Evolutionary conservation across 2,329 filamentous ascomycete genomes (phyloP), one percentile per base, ranked within the genome.

Genomic region (Huntiella decipiens): DNA sequence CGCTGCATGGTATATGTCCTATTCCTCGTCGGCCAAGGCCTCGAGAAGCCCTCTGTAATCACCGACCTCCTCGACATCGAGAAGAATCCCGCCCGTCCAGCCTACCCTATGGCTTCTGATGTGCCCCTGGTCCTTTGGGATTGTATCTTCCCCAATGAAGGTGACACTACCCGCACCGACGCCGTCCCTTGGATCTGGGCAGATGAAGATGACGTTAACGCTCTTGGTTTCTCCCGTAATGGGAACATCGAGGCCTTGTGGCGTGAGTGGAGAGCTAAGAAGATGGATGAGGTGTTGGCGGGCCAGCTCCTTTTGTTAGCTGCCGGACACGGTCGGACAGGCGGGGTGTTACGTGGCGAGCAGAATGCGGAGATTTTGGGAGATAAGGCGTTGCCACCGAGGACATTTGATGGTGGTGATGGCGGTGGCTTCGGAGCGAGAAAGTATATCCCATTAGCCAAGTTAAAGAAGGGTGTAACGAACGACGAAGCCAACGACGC

Each of bases 91-190:
- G 65, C 75, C n/a, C 78, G 80, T 52, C 91, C 91, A 1, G 74
- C 73, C 51, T 98, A 96, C 63, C 75, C 82, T 56, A 92, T 98
- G 77, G 91, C 91, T 1, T 78, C 79, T 43, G 88, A 96, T 58
- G 74, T 78, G 19, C 88, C 91, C 2, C 71, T 98, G 6, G 91
- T 96, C 12, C 73, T 98, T 4, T 96, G 88, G 88, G 85, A 96
- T 62, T 96, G 88, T 61, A 70, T 92, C 32, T 98, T 95, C 60
- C 84, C 38, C 56, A 37, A 37, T 3, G 48, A 44, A 15, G 42
- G 42, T 5, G 48, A 58, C 44, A 60, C 62, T 40, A 57, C 58
- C 1, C 56, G 52, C 57, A 65, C 54, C 36, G 78, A 91, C 58
- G 67, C 70, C 0, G 58, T 95, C 47, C 59, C 77, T 13, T 98